A percentile compares a stretch with the other conserved stretches of the same genome.
These are phyloP conservation scores for Rauvolfia tetraphylla DNA, from an alignment of 257 asterid species.

Conservation along the genomic window DNA sequence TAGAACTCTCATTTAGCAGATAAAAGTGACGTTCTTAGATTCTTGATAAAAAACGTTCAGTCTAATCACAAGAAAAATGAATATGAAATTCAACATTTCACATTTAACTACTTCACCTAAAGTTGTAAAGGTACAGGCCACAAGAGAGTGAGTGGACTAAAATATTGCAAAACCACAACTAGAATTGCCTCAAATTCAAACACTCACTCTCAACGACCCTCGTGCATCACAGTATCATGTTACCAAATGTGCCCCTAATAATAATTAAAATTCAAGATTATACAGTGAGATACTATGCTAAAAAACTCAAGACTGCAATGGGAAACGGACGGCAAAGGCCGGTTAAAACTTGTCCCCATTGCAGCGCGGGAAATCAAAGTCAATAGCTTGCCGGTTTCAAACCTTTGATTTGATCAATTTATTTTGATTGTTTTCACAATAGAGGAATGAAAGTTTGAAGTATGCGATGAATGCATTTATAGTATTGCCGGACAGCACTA, in stretches of 20 bases:
- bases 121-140: not conserved
- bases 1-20: too few species aligned
- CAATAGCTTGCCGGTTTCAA: conserved; percentile 7
- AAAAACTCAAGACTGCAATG: not conserved
- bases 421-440: not conserved
- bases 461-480: too few species aligned
- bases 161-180: not conserved
- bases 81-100: not conserved
- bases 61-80: too few species aligned
- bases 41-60: too few species aligned
- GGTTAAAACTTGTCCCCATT: not conserved
- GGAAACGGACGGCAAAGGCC: not conserved
- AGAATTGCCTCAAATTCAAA: not conserved
- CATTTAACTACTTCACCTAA: not conserved
- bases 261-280: too few species aligned
- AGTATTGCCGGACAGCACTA: too few species aligned
- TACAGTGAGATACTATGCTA: too few species aligned
- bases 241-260: not conserved
- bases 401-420: not conserved
- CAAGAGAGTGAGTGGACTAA: not conserved
- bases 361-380: not conserved
- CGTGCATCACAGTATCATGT: not conserved
- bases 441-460: not conserved
- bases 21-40: too few species aligned
- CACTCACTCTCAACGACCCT: not conserved